These are phyloP conservation scores for Hygrocybe coccinea DNA, from an alignment of 768 basidiomycete genomes.

Conservation along the genomic window DNA sequence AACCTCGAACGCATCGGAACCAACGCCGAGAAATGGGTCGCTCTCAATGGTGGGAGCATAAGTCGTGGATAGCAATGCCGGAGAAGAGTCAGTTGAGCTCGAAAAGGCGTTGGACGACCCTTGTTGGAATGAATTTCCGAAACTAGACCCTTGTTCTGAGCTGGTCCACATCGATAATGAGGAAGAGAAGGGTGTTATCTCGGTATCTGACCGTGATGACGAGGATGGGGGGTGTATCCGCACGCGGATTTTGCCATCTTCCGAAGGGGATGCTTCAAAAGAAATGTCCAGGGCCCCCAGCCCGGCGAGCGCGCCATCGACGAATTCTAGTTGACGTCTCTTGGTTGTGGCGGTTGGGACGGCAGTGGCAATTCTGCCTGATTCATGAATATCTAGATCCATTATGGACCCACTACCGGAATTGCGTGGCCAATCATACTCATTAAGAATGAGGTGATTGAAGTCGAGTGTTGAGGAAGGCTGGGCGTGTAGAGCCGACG, in stretches of 20 bases:
- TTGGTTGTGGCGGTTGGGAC: slow-evolving; percentile 29
- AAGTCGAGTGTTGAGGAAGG: slow-evolving; percentile 46
- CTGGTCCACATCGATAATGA: slow-evolving; percentile 26
- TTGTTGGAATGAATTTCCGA: slow-evolving; percentile 8
- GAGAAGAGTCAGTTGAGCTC: slow-evolving; percentile 22
- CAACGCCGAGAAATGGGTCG: slow-evolving; percentile 60
- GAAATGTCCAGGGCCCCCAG: slow-evolving; percentile 65
- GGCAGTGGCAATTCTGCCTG: slow-evolving; percentile 32
- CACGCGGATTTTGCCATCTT: slow-evolving; percentile 70
- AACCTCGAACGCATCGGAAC: slow-evolving; percentile 15
- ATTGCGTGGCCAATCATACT: slow-evolving; percentile 52
- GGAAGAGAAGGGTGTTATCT: slow-evolving; percentile 19
- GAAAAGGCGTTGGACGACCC: slow-evolving; percentile 30
- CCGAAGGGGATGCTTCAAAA: slow-evolving; percentile 59
- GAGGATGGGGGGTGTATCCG: slow-evolving; percentile 61
- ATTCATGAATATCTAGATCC: slow-evolving; percentile 44
- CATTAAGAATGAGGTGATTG: slow-evolving; percentile 44
- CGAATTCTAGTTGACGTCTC: slow-evolving; percentile 52
- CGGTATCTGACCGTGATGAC: slow-evolving; percentile 28
- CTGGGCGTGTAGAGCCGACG: slow-evolving; percentile 35
- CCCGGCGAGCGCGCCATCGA: slow-evolving; percentile 44
- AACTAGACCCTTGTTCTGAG: slow-evolving; percentile 18
- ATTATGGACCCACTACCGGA: slow-evolving; percentile 35
- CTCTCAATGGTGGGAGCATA: slow-evolving; percentile 19
- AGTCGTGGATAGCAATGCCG: slow-evolving; percentile 20